Conservation (phyloP, 2,329 filamentous ascomycete species). For the Botrytis pseudocinerea region DNA sequence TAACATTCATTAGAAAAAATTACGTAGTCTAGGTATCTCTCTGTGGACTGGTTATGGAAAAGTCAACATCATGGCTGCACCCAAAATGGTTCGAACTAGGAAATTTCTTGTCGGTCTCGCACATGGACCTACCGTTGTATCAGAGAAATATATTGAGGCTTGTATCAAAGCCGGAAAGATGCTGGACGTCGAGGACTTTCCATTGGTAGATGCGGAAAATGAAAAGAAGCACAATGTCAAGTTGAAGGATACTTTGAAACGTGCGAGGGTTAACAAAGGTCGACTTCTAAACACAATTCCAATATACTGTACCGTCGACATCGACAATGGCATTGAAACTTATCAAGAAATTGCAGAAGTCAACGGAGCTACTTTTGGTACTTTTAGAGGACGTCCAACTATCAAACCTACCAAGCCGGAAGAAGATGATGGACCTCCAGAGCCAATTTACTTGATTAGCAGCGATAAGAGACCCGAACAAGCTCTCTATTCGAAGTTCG, state of each 20-base stretch:
- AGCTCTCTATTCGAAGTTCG: conserved; percentile 77
- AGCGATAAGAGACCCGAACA: conserved; percentile 66
- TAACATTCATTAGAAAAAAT: conserved; percentile 62
- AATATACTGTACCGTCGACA: conserved; percentile 80
- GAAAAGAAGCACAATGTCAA: conserved; percentile 72
- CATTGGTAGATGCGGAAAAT: conserved; percentile 68
- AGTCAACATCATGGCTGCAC: conserved; percentile 86
- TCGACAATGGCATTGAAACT: conserved; percentile 79
- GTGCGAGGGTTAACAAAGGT: conserved; percentile 75
- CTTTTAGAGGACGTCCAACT: conserved; percentile 62
- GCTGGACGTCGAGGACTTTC: conserved; percentile 63
- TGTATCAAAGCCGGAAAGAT: conserved; percentile 69
- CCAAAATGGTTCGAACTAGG: conserved; percentile 81
- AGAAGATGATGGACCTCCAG: conserved; percentile 60
- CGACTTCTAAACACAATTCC: conserved; percentile 73
- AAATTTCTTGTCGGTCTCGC: conserved; percentile 92
- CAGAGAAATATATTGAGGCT: conserved; percentile 74
- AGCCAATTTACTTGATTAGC: conserved; percentile 82
- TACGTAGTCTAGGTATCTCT: conserved; percentile 80
- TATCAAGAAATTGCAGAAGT: conserved; percentile 84
- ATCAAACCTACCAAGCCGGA: conserved; percentile 63
- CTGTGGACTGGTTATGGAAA: conserved; percentile 73
- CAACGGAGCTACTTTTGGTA: conserved; percentile 81
- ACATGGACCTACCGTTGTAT: conserved; percentile 74
- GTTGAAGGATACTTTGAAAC: conserved; percentile 65